Conservation (phyloP, 257 asterid species). For the Penstemon davidsonii region DNA sequence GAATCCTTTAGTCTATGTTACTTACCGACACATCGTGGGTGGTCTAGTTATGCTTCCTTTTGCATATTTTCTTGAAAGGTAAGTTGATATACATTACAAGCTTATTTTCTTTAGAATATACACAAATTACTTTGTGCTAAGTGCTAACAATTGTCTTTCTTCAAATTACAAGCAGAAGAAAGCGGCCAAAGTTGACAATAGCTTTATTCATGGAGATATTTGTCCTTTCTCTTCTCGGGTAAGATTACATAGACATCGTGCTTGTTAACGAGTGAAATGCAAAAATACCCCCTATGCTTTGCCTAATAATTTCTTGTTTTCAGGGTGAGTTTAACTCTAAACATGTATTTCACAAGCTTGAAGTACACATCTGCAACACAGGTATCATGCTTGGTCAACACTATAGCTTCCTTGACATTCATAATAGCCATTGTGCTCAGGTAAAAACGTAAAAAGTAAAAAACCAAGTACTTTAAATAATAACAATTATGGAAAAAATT, state of each 20-base stretch:
- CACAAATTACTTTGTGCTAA: background rate
- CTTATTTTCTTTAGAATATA: background rate
- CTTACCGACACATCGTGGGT: slow-evolving; percentile 60
- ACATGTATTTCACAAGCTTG: slow-evolving; percentile 72
- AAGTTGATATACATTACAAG: background rate
- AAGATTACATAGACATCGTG: slow-evolving; percentile 21
- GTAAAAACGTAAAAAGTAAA: slow-evolving; percentile 28
- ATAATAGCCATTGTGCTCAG: slow-evolving; percentile 66
- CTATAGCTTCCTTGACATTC: slow-evolving; percentile 69
- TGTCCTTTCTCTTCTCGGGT: slow-evolving; percentile 68
- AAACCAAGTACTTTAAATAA: background rate
- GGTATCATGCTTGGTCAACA: slow-evolving; percentile 63
- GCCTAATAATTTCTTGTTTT: slow-evolving; percentile 12
- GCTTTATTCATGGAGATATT: slow-evolving; percentile 53
- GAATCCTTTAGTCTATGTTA: slow-evolving; percentile 70
- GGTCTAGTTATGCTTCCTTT: slow-evolving; percentile 56
- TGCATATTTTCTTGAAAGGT: slow-evolving; percentile 77
- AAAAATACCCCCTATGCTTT: background rate
- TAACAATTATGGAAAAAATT: background rate
- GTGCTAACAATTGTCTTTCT: background rate
- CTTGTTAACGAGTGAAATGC: background rate
- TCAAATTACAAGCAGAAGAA: slow-evolving; percentile 46
- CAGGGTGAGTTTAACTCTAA: slow-evolving; percentile 71
- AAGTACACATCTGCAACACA: slow-evolving; percentile 63
- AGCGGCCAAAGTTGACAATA: slow-evolving; percentile 56